Evolutionary conservation across 805 yeast species (phyloP).

Genomic region (Lipomyces starkeyi): DNA sequence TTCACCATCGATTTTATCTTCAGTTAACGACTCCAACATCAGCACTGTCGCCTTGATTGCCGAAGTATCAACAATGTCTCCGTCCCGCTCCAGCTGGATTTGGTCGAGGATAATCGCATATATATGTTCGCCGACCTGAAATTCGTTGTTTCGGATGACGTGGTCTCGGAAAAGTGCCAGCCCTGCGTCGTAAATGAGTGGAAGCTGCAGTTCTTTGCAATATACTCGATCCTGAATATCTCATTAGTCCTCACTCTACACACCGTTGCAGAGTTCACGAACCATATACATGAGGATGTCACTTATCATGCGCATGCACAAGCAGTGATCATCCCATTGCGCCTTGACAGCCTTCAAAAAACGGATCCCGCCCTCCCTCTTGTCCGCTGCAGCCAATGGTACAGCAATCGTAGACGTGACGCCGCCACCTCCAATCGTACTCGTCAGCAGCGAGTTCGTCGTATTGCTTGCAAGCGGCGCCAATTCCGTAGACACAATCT

Average conservation of each 20-base stretch:
- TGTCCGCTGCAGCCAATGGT: slow-evolving; percentile 29
- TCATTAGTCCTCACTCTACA: neutral
- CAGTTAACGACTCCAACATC: slow-evolving; percentile 73
- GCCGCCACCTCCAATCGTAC: slow-evolving; percentile 12
- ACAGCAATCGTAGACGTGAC: slow-evolving; percentile 22
- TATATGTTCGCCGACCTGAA: slow-evolving; percentile 58
- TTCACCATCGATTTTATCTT: slow-evolving; percentile 51
- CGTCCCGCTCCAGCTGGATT: slow-evolving; percentile 62
- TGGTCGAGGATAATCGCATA: slow-evolving; percentile 59
- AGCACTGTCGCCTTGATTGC: slow-evolving; percentile 64
- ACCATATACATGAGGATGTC: slow-evolving; percentile 81
- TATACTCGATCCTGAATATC: slow-evolving; percentile 69
- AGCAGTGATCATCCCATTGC: slow-evolving; percentile 75
- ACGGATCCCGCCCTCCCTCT: slow-evolving; percentile 36
- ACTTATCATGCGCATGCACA: slow-evolving; percentile 76
- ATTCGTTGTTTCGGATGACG: slow-evolving; percentile 58
- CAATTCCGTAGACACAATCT: slow-evolving; percentile 36
- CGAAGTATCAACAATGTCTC: slow-evolving; percentile 61
- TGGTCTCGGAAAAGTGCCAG: slow-evolving; percentile 67
- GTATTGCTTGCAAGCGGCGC: slow-evolving; percentile 36
- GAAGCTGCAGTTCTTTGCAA: slow-evolving; percentile 67
- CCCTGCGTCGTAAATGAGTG: slow-evolving; percentile 75
- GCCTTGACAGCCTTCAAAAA: slow-evolving; percentile 47
- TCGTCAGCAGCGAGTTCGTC: slow-evolving; percentile 14
- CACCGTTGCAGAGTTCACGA: neutral